A percentile compares a stretch with the other conserved stretches of the same genome.
Evolutionary conservation across 2,329 filamentous ascomycete species (phyloP).

Genomic region (Penicillium sumatraense): DNA sequence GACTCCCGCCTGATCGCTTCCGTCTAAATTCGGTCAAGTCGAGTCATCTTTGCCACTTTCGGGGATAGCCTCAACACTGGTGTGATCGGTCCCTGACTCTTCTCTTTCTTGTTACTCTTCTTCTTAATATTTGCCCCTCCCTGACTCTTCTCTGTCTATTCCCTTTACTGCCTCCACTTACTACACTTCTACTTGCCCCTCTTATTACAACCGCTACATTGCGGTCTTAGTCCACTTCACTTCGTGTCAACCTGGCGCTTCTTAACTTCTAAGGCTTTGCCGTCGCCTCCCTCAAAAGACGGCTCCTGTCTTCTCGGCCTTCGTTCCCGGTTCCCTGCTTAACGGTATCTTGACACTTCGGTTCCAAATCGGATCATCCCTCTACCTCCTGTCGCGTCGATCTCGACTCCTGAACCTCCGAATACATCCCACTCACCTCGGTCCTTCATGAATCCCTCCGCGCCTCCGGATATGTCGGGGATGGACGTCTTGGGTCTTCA

Average conservation of each 20-base stretch:
- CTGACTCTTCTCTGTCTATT: not conserved
- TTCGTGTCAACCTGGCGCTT: slow-evolving; percentile 25
- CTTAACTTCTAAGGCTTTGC: slow-evolving; percentile 27
- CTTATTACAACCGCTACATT: not conserved
- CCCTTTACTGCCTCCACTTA: slow-evolving; percentile 4
- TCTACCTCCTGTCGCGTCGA: slow-evolving; percentile 12
- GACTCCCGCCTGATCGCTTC: slow-evolving; percentile 35
- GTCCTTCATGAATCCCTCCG: slow-evolving; percentile 30
- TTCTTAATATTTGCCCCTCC: slow-evolving; percentile 4
- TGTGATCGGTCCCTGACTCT: slow-evolving; percentile 28
- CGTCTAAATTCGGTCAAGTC: slow-evolving; percentile 28
- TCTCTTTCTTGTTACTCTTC: slow-evolving; percentile 6
- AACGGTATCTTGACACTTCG: slow-evolving; percentile 31
- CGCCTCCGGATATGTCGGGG: slow-evolving; percentile 46
- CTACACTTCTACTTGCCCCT: not conserved
- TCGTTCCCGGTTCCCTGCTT: slow-evolving; percentile 34
- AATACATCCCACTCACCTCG: not conserved
- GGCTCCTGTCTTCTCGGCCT: slow-evolving; percentile 32
- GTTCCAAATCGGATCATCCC: slow-evolving; percentile 27
- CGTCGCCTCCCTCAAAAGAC: slow-evolving; percentile 32
- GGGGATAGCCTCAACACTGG: slow-evolving; percentile 26
- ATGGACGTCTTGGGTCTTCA: slow-evolving; percentile 51
- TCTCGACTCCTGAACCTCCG: slow-evolving; percentile 18
- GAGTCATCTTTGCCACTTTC: slow-evolving; percentile 24
- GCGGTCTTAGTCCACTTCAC: not conserved